Conservation (phyloP, 73 alveolate genomes). For the Urostyla sp. region DNA sequence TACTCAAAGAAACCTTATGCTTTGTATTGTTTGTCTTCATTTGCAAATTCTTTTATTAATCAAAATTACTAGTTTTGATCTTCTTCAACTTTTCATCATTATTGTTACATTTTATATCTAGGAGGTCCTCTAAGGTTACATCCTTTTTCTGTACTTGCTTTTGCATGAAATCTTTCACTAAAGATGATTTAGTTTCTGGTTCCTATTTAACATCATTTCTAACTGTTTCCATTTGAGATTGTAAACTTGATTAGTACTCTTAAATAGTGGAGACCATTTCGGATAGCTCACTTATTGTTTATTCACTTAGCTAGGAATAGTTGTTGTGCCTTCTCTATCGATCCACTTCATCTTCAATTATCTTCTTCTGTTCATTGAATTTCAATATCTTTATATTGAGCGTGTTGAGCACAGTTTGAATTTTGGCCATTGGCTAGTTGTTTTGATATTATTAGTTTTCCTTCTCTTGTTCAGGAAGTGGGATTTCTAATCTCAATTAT, state of each 20-base stretch:
- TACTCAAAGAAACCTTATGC: slow-evolving; percentile 24
- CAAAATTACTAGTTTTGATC: too few species aligned
- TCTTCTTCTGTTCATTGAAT: slow-evolving; percentile 36
- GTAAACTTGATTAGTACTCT: slow-evolving; percentile 44
- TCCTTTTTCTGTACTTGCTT: too few species aligned
- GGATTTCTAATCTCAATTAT: neutral
- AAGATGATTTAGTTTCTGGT: neutral
- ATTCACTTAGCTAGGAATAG: neutral
- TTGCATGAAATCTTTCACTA: too few species aligned
- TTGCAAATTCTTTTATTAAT: neutral
- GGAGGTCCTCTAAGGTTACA: too few species aligned
- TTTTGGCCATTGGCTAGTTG: slow-evolving; percentile 18
- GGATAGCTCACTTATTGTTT: slow-evolving; percentile 24
- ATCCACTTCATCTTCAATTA: slow-evolving; percentile 36
- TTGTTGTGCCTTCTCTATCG: slow-evolving; percentile 2
- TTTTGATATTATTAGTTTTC: slow-evolving; percentile 9
- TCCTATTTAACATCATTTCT: slow-evolving; percentile 1
- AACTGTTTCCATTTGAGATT: slow-evolving; percentile 22
- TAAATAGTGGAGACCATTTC: slow-evolving; percentile 49
- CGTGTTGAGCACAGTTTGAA: slow-evolving; percentile 25
- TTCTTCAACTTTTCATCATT: too few species aligned
- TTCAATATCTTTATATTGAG: slow-evolving; percentile 26
- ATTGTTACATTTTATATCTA: too few species aligned
- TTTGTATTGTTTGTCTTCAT: neutral
- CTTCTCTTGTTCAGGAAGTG: neutral